phyloP scores from a whole-genome alignment of 2,329 filamentous ascomycete genomes.

The Aspergillus pseudonomiae region DNA sequence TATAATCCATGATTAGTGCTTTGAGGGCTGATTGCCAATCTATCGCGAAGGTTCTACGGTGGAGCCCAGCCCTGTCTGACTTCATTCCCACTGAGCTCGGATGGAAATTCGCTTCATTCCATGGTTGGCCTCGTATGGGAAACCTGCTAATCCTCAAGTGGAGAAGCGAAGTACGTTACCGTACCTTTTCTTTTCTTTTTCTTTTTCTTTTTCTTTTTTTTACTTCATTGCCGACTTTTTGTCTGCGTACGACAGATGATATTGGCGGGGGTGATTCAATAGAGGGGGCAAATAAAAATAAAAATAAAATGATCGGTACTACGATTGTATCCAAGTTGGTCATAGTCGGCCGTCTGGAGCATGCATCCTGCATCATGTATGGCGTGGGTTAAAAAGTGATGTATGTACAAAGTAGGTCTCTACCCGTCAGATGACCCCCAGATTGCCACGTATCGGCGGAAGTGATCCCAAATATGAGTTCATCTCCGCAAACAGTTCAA shows the following conservation, averaged over 20 bases:
- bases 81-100: background rate
- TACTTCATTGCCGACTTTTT: background rate
- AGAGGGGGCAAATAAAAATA: background rate
- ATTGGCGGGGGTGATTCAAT: background rate
- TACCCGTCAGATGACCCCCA: conserved; percentile 3
- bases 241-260: background rate
- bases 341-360: background rate
- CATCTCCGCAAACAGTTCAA: background rate
- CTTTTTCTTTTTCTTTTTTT: too few relatives aligned
- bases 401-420: background rate
- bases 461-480: conserved; percentile 1
- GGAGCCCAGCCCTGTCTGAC: background rate
- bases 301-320: background rate
- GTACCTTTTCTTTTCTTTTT: background rate
- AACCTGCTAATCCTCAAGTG: background rate
- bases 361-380: background rate
- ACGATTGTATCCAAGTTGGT: background rate
- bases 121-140: background rate
- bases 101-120: background rate
- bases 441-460: conserved; percentile 3
- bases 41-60: background rate
- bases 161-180: background rate
- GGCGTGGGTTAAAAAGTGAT: background rate
- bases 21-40: background rate
- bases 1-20: background rate